These are phyloP conservation scores for Penicillium oxalicum DNA, from an alignment of 2,329 filamentous ascomycete genomes.

Conservation along the genomic window DNA sequence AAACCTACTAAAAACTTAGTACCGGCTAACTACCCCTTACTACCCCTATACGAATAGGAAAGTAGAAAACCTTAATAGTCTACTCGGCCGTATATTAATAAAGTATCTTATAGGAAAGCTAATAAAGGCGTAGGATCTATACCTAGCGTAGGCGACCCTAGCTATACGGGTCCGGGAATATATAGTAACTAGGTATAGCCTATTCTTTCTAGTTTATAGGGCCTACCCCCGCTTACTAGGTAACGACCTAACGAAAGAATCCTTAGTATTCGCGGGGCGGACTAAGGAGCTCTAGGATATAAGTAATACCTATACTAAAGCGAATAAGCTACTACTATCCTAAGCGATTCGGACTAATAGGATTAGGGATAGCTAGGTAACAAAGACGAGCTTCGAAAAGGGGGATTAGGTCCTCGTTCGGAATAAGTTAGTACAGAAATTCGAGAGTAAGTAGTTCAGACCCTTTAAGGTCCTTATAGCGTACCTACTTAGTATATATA, in stretches of 20 bases:
- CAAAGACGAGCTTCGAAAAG: constrained; percentile 3
- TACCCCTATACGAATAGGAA: too few species aligned
- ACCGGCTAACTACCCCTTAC: too few species aligned
- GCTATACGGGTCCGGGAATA: background rate
- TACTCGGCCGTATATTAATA: too few species aligned
- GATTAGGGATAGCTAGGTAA: constrained; percentile 3
- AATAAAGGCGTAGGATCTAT: constrained; percentile 4
- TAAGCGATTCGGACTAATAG: background rate
- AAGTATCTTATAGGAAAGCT: too few species aligned
- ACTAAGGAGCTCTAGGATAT: background rate
- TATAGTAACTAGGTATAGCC: background rate
- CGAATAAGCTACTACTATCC: background rate
- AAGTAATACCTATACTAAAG: background rate
- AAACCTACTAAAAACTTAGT: too few species aligned
- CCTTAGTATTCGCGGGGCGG: background rate
- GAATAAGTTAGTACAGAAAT: constrained; percentile 3
- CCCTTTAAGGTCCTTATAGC: constrained; percentile 4
- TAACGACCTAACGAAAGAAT: background rate
- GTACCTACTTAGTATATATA: constrained; percentile 6
- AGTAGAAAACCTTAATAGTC: too few species aligned
- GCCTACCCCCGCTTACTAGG: background rate
- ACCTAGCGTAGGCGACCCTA: constrained; percentile 1
- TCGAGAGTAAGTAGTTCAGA: constrained; percentile 10
- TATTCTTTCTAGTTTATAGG: background rate
- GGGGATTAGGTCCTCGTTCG: constrained; percentile 5